A percentile compares a stretch with the other conserved stretches of the same genome.
phyloP scores from a whole-genome alignment of 2,329 filamentous ascomycete species.

The Lojkania enalia region DNA sequence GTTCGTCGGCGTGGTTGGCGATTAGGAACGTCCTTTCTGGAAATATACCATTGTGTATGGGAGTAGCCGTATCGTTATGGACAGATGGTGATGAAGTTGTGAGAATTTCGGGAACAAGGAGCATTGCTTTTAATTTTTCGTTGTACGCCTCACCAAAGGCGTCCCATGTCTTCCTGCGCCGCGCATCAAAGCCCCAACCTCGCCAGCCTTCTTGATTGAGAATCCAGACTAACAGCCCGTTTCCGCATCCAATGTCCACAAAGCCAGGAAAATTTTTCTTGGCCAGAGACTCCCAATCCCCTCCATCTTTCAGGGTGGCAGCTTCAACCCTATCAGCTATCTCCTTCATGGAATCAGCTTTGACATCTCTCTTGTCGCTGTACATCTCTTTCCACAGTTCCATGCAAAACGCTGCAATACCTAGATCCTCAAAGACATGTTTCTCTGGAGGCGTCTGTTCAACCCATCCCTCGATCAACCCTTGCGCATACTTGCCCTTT shows the following conservation, averaged over 20 bases:
- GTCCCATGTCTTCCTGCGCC: conserved; percentile 81
- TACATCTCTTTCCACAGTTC: conserved; percentile 93
- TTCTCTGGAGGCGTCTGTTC: conserved; percentile 87
- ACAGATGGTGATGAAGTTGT: conserved; percentile 4
- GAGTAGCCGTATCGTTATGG: background rate
- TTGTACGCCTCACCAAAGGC: conserved; percentile 63
- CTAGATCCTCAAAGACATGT: conserved; percentile 92
- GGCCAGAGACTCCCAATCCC: conserved; percentile 8
- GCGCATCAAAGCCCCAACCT: conserved; percentile 91
- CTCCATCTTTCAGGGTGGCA: background rate
- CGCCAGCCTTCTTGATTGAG: conserved; percentile 77
- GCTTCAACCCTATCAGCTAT: conserved; percentile 8
- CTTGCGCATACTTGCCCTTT: conserved; percentile 76
- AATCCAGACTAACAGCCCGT: conserved; percentile 85
- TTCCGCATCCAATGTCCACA: conserved; percentile 94
- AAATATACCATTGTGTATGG: conserved; percentile 65
- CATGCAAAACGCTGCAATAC: conserved; percentile 88
- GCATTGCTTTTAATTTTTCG: conserved; percentile 58
- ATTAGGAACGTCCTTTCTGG: conserved; percentile 81
- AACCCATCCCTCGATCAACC: conserved; percentile 74
- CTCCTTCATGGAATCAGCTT: conserved; percentile 1
- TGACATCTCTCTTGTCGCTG: conserved; percentile 17
- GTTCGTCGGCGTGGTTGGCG: conserved; percentile 94
- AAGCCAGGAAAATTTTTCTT: conserved; percentile 73
- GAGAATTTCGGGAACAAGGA: conserved; percentile 62